Percentiles rank a stretch among this genome's conserved stretches.
phyloP scores from a whole-genome alignment of 1,139 yeast genomes.

The Sugiyamaella pinicola region DNA sequence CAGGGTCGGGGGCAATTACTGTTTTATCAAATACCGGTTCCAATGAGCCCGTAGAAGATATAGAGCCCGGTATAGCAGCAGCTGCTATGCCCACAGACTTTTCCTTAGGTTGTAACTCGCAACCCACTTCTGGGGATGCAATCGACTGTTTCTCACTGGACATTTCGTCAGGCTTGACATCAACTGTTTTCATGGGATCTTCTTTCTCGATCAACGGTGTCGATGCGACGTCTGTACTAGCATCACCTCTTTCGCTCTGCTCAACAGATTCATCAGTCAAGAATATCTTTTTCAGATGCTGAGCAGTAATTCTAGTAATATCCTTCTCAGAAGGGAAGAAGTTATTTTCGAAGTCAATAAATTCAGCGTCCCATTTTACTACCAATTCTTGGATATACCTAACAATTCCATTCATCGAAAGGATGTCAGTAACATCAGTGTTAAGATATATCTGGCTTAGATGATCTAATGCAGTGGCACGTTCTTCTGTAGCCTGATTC shows the following conservation, averaged over 20 bases:
- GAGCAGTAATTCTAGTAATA: constrained; percentile 86
- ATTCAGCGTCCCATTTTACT: constrained; percentile 85
- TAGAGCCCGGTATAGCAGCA: not conserved
- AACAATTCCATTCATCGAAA: constrained; percentile 68
- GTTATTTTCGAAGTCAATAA: constrained; percentile 74
- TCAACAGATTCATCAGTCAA: constrained; percentile 36
- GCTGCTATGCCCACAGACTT: not conserved
- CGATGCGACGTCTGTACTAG: constrained; percentile 8
- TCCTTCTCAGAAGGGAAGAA: constrained; percentile 92
- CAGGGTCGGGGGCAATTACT: constrained; percentile 14
- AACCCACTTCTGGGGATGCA: too few species aligned
- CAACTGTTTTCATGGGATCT: constrained; percentile 9
- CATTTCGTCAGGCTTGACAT: not conserved
- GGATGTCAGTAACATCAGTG: constrained; percentile 64
- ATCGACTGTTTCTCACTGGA: not conserved
- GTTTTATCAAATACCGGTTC: too few species aligned
- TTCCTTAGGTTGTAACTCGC: not conserved
- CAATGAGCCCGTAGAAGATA: not conserved
- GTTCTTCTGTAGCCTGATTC: constrained; percentile 55
- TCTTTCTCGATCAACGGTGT: constrained; percentile 22
- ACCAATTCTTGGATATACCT: constrained; percentile 79
- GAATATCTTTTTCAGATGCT: constrained; percentile 78
- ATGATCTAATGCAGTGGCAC: constrained; percentile 47
- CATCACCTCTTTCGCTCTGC: constrained; percentile 19
- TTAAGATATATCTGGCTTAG: constrained; percentile 57